A percentile compares a stretch with the other conserved stretches of the same genome.
These are phyloP conservation scores for Tilletiaria anomala DNA, from an alignment of 1,284 basidiomycete genomes.

Conservation along the genomic window DNA sequence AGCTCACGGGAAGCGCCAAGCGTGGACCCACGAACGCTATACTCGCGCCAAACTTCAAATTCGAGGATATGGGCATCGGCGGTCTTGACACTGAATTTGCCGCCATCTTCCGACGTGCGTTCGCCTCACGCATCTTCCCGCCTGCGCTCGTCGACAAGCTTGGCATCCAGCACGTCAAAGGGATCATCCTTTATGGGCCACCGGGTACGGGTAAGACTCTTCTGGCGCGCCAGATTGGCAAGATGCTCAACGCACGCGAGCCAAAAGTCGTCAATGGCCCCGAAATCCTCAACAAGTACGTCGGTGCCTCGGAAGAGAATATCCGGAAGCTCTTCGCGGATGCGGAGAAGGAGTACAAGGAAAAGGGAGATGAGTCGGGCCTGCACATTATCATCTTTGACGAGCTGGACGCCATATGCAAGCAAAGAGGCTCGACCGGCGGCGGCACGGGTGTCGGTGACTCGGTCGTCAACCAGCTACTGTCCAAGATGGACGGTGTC, in stretches of 20 bases:
- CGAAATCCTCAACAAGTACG: slow-evolving; percentile 92
- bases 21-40: slow-evolving; percentile 87
- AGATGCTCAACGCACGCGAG: slow-evolving; percentile 95
- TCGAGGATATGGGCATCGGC: slow-evolving; percentile 99
- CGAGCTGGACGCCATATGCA: slow-evolving; percentile 96
- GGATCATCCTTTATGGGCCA: slow-evolving; percentile 86
- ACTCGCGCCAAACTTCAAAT: slow-evolving; percentile 95
- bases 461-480: slow-evolving; percentile 92
- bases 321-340: slow-evolving; percentile 93
- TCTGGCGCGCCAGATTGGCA: slow-evolving; percentile 95
- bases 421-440: slow-evolving; percentile 57
- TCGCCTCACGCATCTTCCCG: slow-evolving; percentile 94
- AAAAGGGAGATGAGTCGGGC: slow-evolving; percentile 93
- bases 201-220: slow-evolving; percentile 98
- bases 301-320: slow-evolving; percentile 97
- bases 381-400: slow-evolving; percentile 99
- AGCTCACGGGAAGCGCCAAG: slow-evolving; percentile 83
- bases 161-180: slow-evolving; percentile 96
- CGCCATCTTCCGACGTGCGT: slow-evolving; percentile 94
- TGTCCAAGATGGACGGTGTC: slow-evolving; percentile 99
- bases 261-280: slow-evolving; percentile 98
- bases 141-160: slow-evolving; percentile 92
- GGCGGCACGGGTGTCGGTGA: slow-evolving; percentile 93
- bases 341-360: slow-evolving; percentile 97
- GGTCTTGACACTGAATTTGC: slow-evolving; percentile 90